These are phyloP conservation scores for Zygoascus meyerae DNA, from an alignment of 1,139 yeast genomes.

Conservation along the genomic window DNA sequence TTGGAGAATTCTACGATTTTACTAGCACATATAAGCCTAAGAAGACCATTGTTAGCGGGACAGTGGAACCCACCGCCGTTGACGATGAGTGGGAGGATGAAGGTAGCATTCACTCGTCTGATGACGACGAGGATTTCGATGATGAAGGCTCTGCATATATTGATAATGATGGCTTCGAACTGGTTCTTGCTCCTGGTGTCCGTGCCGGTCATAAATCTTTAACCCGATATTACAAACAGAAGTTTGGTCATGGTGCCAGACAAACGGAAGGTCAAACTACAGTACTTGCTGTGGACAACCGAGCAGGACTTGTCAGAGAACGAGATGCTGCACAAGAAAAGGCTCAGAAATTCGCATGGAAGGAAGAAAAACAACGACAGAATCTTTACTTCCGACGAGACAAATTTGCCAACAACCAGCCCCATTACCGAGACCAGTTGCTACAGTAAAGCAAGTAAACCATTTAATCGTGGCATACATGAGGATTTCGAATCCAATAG, in stretches of 20 bases:
- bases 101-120: slow-evolving; percentile 16
- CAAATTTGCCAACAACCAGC: slow-evolving; percentile 80
- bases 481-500: no score
- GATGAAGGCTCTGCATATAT: slow-evolving; percentile 39
- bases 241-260: slow-evolving; percentile 66
- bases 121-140: slow-evolving; percentile 39
- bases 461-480: no score
- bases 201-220: slow-evolving; percentile 87
- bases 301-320: slow-evolving; percentile 50
- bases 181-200: slow-evolving; percentile 79
- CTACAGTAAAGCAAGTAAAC: slow-evolving; percentile 76
- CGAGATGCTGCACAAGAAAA: slow-evolving; percentile 43
- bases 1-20: slow-evolving; percentile 84
- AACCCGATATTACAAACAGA: slow-evolving; percentile 80
- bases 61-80: slow-evolving; percentile 32
- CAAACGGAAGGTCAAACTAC: slow-evolving; percentile 86
- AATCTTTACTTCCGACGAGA: slow-evolving; percentile 73
- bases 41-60: slow-evolving; percentile 24
- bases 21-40: slow-evolving; percentile 49
- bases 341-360: slow-evolving; percentile 73
- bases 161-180: slow-evolving; percentile 63
- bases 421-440: slow-evolving; percentile 85
- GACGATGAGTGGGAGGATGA: slow-evolving; percentile 39
- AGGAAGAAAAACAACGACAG: slow-evolving; percentile 56
- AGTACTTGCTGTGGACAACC: slow-evolving; percentile 84